Base-by-base conservation (phyloP, 768 basidiomycete species). In the Trametes cinnabarina region DNA sequence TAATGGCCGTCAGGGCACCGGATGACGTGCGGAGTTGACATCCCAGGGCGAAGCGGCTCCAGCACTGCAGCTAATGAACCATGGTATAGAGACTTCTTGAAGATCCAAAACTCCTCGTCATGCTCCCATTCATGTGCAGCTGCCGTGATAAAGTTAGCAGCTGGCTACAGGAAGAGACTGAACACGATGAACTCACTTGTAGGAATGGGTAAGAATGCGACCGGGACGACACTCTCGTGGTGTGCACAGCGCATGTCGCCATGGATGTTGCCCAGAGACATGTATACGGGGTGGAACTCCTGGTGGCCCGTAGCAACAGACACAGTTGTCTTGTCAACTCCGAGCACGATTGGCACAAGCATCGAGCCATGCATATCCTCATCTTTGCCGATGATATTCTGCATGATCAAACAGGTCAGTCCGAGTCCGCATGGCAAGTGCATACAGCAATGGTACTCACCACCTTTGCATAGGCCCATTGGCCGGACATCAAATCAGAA, bases 281-380 rank as follows among this genome's bases (percentile, higher is more conserved):
- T 39, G 30, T 70, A 72, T 2, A 71, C 23, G 0, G 67, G 67
- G 23, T 70, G 58, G 40, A 62, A 72, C 11, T 68, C 57, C 8
- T 62, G 59, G 0, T 67, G 44, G 4, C 67, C 66, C 0, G 53
- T 64, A 1, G 46, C 65, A 4, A 71, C 66, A 3, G 68, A 78
- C 0, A 76, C 73, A 0, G 73, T 77, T 0, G 76, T 78, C 54
- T 78, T 78, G 55, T 80, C 73, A 46, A 71, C 74, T 0, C 76
- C 42, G 20, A 40, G 23, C 12, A 44, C 11, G 20, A 65, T 64
- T 8, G 68, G 68, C 2, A 63, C 65, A 34, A 71, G 65, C 65
- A 58, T 60, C 1, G 55, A 28, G 1, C 62, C 62, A 28, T 63
- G 55, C 1, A 46, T 66, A 1, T 47, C 26, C 22, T 60, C 43